Evolutionary conservation across 345 rosid genomes (phyloP), one percentile per base, ranked within the genome.

Genomic region (Acer negundo): DNA sequence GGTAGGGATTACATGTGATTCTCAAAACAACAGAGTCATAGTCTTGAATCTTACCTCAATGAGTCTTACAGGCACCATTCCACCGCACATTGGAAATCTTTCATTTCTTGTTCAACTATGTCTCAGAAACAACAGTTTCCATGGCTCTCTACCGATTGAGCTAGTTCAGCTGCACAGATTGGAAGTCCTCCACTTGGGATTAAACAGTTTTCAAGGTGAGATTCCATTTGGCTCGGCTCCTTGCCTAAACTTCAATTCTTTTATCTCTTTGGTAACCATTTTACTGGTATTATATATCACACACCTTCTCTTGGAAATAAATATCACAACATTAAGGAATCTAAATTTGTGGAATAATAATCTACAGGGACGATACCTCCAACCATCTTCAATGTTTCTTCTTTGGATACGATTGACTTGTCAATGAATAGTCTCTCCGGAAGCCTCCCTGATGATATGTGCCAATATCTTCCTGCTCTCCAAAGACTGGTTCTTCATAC

Each of bases 1-100:
- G n/a, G n/a, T n/a, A n/a, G n/a, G n/a, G n/a, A n/a, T n/a, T n/a
- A n/a, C n/a, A n/a, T n/a, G n/a, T n/a, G n/a, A n/a, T n/a, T n/a
- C n/a, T n/a, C n/a, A n/a, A n/a, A n/a, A n/a, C n/a, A n/a, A n/a
- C n/a, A n/a, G n/a, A n/a, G n/a, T n/a, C n/a, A n/a, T n/a, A n/a
- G n/a, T n/a, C n/a, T n/a, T n/a, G n/a, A n/a, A n/a, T n/a, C n/a
- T n/a, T n/a, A n/a, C n/a, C n/a, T n/a, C n/a, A n/a, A n/a, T n/a
- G n/a, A n/a, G n/a, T n/a, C n/a, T n/a, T n/a, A n/a, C n/a, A n/a
- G n/a, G n/a, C n/a, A n/a, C n/a, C n/a, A n/a, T n/a, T 11, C 78
- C 85, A 31, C 70, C 83, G 2, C 70, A 75, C 6, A 15, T 72
- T 2, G 82, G 82, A 9, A 79, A 73, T n/a, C 19, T 79, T 1